These are phyloP conservation scores for Malus hybrid DNA, from an alignment of 331 rosid genomes.

Conservation along the genomic window DNA sequence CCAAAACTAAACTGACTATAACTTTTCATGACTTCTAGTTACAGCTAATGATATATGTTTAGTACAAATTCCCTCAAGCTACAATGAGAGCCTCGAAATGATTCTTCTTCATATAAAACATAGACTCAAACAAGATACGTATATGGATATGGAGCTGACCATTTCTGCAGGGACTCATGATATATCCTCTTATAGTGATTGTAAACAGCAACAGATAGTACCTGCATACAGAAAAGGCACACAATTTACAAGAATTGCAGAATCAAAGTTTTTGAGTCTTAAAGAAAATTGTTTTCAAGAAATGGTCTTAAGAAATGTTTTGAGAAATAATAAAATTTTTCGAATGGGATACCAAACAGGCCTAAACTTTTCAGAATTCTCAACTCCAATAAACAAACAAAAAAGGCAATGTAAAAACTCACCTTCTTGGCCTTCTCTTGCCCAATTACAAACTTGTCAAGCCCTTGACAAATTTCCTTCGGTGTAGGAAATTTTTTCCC, in stretches of 20 bases:
- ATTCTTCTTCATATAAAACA: neutral
- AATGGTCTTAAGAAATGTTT: no score
- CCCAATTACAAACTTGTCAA: slow-evolving; percentile 92
- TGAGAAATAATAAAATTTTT: no score
- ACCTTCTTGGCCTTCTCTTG: slow-evolving; percentile 95
- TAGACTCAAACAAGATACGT: slow-evolving; percentile 8
- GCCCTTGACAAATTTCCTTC: slow-evolving; percentile 83
- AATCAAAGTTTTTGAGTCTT: neutral
- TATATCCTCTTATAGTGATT: slow-evolving; percentile 87
- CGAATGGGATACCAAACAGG: no score
- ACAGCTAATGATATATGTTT: neutral
- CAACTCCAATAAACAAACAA: neutral
- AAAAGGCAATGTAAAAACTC: neutral
- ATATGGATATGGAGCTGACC: slow-evolving; percentile 35
- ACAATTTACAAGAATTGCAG: neutral
- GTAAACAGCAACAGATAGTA: slow-evolving; percentile 90
- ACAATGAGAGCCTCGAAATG: neutral
- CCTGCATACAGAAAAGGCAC: slow-evolving; percentile 26
- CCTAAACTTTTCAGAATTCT: neutral
- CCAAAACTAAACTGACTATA: no score
- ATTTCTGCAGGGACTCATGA: slow-evolving; percentile 53
- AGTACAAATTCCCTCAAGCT: neutral
- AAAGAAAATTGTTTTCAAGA: no score
- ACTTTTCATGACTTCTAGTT: neutral
- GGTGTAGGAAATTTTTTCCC: slow-evolving; percentile 83